Conservation (phyloP, 768 basidiomycete genomes). For the Lentinula sp. region DNA sequence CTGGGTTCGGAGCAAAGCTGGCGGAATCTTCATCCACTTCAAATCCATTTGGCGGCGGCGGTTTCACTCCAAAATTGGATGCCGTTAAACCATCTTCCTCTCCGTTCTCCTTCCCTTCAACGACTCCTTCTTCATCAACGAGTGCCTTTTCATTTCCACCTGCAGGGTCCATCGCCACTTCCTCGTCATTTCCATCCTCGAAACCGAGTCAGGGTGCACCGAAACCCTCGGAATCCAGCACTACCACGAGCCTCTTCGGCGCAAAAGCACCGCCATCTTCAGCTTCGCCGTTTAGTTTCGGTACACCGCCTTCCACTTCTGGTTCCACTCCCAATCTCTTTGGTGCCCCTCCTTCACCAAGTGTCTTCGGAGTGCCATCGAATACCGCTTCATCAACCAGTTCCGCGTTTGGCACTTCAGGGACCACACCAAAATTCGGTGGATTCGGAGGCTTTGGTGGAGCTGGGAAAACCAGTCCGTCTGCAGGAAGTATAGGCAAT, state of each 20-base stretch:
- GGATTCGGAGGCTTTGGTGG: slow-evolving; percentile 19
- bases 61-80: slow-evolving; percentile 14
- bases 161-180: slow-evolving; percentile 3
- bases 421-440: slow-evolving; percentile 13
- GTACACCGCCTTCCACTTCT: slow-evolving; percentile 8
- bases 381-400: slow-evolving; percentile 8
- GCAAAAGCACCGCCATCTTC: slow-evolving; percentile 9
- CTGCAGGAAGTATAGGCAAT: slow-evolving; percentile 49
- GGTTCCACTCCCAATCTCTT: slow-evolving; percentile 4
- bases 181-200: neutral
- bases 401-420: slow-evolving; percentile 2
- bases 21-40: slow-evolving; percentile 13
- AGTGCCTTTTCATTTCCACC: slow-evolving; percentile 4
- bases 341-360: slow-evolving; percentile 4
- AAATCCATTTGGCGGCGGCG: slow-evolving; percentile 12
- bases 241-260: slow-evolving; percentile 6
- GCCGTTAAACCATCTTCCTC: neutral
- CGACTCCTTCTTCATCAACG: slow-evolving; percentile 1
- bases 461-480: slow-evolving; percentile 18
- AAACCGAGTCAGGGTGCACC: neutral
- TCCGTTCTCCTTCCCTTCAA: slow-evolving; percentile 19
- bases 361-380: slow-evolving; percentile 5
- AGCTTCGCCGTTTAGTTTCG: slow-evolving; percentile 7
- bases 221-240: neutral
- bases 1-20: slow-evolving; percentile 19